phyloP scores from a whole-genome alignment of 1,284 basidiomycete species.

The Fomitiporia mediterranea region DNA sequence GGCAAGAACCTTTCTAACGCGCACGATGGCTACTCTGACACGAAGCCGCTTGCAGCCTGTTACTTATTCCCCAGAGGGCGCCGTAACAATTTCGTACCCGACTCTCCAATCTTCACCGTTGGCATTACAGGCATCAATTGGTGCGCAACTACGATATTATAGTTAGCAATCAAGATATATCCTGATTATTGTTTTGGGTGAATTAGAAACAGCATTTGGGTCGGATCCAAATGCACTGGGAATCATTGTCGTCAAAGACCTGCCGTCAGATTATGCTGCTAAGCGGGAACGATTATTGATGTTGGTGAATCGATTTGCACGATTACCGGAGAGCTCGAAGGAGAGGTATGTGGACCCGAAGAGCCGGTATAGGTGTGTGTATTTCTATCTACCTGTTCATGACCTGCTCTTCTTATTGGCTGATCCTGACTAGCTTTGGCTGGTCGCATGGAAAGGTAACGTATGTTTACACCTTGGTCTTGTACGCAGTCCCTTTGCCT shows the following conservation, averaged over 20 bases:
- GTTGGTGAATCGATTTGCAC: constrained; percentile 70
- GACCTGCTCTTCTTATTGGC: constrained; percentile 4
- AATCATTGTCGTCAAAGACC: constrained; percentile 75
- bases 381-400: not conserved
- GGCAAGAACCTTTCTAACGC: constrained; percentile 16
- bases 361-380: constrained; percentile 64
- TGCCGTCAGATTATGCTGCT: constrained; percentile 59
- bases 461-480: constrained; percentile 11
- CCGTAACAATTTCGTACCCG: constrained; percentile 67
- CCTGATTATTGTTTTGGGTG: too few relatives aligned
- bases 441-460: constrained; percentile 90
- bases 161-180: too few relatives aligned
- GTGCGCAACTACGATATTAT: constrained; percentile 32
- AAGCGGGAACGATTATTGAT: constrained; percentile 69
- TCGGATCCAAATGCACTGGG: constrained; percentile 71
- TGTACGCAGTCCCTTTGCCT: not conserved
- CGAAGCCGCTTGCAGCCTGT: constrained; percentile 25
- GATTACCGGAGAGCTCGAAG: constrained; percentile 55
- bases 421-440: constrained; percentile 72
- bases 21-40: constrained; percentile 28
- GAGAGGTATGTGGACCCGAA: constrained; percentile 67
- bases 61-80: constrained; percentile 48
- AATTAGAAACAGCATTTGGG: constrained; percentile 77
- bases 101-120: constrained; percentile 55
- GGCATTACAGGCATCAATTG: constrained; percentile 57